Conservation (phyloP, 768 basidiomycete genomes). For the Hericium erinaceus region DNA sequence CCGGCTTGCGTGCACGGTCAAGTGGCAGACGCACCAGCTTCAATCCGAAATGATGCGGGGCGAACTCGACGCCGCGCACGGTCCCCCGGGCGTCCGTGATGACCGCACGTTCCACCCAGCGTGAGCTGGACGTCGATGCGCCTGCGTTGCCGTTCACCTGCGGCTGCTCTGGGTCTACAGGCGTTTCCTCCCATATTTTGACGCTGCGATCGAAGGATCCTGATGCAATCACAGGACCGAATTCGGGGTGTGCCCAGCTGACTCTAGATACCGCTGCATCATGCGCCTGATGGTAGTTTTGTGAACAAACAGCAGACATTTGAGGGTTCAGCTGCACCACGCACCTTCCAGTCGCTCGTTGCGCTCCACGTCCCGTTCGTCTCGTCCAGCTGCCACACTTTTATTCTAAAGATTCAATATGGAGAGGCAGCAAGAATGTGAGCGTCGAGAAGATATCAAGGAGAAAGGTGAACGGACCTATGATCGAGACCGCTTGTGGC, state of each 20-base stretch:
- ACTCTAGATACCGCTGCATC: conserved; percentile 81
- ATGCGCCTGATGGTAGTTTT: conserved; percentile 57
- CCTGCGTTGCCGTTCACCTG: conserved; percentile 19
- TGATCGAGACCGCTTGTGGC: conserved; percentile 82
- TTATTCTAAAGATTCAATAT: conserved; percentile 46
- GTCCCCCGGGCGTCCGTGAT: conserved; percentile 81
- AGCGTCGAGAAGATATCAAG: conserved; percentile 7
- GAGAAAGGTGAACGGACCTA: conserved; percentile 32
- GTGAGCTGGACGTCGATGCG: conserved; percentile 16
- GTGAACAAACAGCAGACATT: conserved; percentile 1
- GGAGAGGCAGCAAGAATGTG: not conserved
- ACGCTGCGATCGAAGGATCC: conserved; percentile 87
- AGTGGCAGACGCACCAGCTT: conserved; percentile 54
- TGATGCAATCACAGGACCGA: conserved; percentile 80
- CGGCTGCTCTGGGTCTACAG: conserved; percentile 19
- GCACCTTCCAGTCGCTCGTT: conserved; percentile 88
- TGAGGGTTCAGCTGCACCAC: conserved; percentile 11
- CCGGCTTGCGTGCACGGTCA: not conserved
- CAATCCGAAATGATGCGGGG: conserved; percentile 79
- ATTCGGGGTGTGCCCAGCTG: conserved; percentile 90
- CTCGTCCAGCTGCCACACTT: conserved; percentile 78
- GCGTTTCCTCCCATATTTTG: conserved; percentile 81
- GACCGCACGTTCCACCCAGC: conserved; percentile 70
- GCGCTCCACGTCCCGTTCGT: conserved; percentile 62
- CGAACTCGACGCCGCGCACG: conserved; percentile 79